These are phyloP conservation scores for Nelumbo lutea DNA, from an alignment of 164 flowering plant genomes.

Conservation along the genomic window DNA sequence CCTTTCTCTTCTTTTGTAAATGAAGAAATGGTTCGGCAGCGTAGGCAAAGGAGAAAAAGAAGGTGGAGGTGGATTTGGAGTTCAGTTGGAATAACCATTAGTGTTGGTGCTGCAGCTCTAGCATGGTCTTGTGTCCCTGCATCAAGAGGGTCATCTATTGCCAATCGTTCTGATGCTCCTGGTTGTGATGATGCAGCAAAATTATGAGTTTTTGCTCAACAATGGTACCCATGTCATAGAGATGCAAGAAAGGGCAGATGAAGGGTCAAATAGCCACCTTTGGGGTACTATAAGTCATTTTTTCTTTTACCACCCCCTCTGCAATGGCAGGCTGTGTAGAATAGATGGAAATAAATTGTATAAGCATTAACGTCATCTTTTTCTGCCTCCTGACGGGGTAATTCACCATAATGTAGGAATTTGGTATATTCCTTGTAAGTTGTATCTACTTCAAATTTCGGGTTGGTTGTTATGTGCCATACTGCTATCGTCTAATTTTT, in stretches of 20 bases:
- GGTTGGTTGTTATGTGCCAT: too few relatives aligned
- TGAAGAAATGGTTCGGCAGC: constrained; percentile 56
- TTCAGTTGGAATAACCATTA: constrained; percentile 48
- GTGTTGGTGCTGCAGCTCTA: constrained; percentile 56
- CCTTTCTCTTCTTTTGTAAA: not conserved
- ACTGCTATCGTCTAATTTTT: too few relatives aligned
- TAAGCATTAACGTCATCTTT: not conserved
- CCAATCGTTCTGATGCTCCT: constrained; percentile 13
- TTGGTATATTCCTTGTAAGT: not conserved
- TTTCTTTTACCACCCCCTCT: not conserved
- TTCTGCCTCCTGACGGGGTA: too few relatives aligned
- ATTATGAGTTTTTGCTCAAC: not conserved
- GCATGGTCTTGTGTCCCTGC: constrained; percentile 59
- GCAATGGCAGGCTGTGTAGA: not conserved
- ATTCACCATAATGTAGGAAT: too few relatives aligned
- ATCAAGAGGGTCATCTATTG: constrained; percentile 32
- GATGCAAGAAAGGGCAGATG: not conserved
- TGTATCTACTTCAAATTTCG: not conserved
- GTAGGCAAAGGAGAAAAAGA: constrained; percentile 53
- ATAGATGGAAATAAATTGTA: not conserved
- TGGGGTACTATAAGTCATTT: not conserved
- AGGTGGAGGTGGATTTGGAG: constrained; percentile 82
- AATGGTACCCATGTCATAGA: not conserved
- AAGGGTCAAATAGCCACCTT: not conserved
- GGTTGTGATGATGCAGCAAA: constrained; percentile 10